Conservation (phyloP, 108 stramenopile species). For the Fragilaria crotonensis region DNA sequence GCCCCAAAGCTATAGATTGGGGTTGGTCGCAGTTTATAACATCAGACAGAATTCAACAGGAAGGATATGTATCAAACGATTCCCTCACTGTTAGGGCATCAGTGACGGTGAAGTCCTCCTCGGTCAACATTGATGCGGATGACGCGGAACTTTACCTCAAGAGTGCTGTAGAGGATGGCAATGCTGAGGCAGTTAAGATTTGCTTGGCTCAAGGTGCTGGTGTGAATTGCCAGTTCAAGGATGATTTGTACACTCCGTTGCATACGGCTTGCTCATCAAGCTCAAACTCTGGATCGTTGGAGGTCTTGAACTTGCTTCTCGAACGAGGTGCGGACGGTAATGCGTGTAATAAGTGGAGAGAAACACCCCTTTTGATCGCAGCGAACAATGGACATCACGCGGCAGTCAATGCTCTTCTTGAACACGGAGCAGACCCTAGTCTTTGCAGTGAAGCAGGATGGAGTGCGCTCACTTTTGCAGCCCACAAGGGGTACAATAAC, state of each 20-base stretch:
- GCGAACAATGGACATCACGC: conserved; percentile 85
- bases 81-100: conserved; percentile 59
- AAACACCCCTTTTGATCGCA: conserved; percentile 81
- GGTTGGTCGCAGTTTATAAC: conserved; percentile 90
- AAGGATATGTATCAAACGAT: conserved; percentile 71
- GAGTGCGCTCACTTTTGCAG: conserved; percentile 88
- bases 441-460: conserved; percentile 85
- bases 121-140: conserved; percentile 71
- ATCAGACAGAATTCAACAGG: conserved; percentile 77
- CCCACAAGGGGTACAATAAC: conserved; percentile 89
- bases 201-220: conserved; percentile 75
- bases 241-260: conserved; percentile 86
- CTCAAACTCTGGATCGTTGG: conserved; percentile 43
- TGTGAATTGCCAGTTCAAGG: conserved; percentile 89
- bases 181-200: conserved; percentile 65
- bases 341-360: conserved; percentile 88
- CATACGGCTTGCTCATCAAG: conserved; percentile 81
- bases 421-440: conserved; percentile 72
- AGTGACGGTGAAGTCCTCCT: conserved; percentile 75
- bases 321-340: conserved; percentile 82
- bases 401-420: conserved; percentile 74
- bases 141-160: conserved; percentile 87
- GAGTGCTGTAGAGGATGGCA: conserved; percentile 89
- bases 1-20: conserved; percentile 91
- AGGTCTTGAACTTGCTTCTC: conserved; percentile 69